Conservation (phyloP, 768 basidiomycete species). For the Lyophyllum shimeji region DNA sequence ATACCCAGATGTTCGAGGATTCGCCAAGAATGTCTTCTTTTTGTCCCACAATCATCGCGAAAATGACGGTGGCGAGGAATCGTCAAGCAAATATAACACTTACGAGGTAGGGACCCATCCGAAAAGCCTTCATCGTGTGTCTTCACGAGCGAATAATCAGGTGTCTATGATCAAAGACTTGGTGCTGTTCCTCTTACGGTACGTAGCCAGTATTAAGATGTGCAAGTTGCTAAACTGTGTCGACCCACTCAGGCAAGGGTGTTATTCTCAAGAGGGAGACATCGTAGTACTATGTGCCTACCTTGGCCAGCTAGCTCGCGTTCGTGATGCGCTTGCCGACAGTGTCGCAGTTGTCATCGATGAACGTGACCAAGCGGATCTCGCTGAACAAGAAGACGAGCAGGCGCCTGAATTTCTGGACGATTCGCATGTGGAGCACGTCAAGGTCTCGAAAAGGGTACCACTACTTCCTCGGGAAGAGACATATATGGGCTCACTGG, state of each 20-base stretch:
- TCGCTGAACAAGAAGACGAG: constrained; percentile 53
- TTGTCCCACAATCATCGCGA: constrained; percentile 62
- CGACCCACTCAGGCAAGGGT: constrained; percentile 33
- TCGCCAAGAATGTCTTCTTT: constrained; percentile 67
- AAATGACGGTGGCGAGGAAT: constrained; percentile 59
- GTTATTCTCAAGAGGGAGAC: constrained; percentile 44
- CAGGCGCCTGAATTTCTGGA: constrained; percentile 19
- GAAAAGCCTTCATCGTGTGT: neutral
- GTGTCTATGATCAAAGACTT: constrained; percentile 45
- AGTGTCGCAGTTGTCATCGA: constrained; percentile 67
- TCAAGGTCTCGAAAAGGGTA: constrained; percentile 55
- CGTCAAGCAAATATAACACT: constrained; percentile 61
- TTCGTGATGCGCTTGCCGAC: constrained; percentile 35
- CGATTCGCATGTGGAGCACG: constrained; percentile 36
- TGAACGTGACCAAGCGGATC: constrained; percentile 63
- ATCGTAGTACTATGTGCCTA: constrained; percentile 49
- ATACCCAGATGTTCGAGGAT: constrained; percentile 60
- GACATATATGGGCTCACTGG: neutral
- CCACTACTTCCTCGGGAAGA: constrained; percentile 13
- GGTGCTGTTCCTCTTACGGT: constrained; percentile 43
- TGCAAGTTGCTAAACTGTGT: neutral
- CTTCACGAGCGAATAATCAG: constrained; percentile 20
- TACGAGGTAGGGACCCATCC: constrained; percentile 51
- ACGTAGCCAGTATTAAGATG: neutral
- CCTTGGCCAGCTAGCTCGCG: constrained; percentile 42